Conservation (phyloP, 768 basidiomycete species). For the Hortiboletus campestris region DNA sequence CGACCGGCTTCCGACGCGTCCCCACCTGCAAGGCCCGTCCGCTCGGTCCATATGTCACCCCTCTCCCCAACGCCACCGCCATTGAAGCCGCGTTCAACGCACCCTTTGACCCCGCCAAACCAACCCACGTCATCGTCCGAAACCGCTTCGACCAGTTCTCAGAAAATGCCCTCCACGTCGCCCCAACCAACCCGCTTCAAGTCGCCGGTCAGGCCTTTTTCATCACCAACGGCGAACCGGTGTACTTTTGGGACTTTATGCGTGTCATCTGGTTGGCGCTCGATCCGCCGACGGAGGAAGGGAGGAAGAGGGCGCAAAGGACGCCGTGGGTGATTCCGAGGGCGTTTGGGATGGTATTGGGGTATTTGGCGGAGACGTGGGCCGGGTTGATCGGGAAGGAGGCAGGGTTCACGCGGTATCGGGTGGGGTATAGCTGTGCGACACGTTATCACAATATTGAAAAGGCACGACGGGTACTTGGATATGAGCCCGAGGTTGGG, state of each 20-base stretch:
- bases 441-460: constrained; percentile 92
- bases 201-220: constrained; percentile 95
- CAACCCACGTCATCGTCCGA: constrained; percentile 58
- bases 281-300: constrained; percentile 44
- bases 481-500: constrained; percentile 90
- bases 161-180: constrained; percentile 51
- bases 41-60: constrained; percentile 74
- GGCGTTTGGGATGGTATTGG: constrained; percentile 66
- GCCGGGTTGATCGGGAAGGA: constrained; percentile 73
- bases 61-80: constrained; percentile 53
- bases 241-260: constrained; percentile 94
- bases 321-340: constrained; percentile 52
- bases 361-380: constrained; percentile 70
- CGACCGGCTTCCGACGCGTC: constrained; percentile 61
- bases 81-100: constrained; percentile 57
- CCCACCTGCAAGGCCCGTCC: constrained; percentile 83
- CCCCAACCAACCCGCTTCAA: constrained; percentile 56
- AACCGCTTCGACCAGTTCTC: constrained; percentile 83
- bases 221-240: constrained; percentile 95
- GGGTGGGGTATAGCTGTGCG: constrained; percentile 77
- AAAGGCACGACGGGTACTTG: constrained; percentile 84
- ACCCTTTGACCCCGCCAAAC: constrained; percentile 35
- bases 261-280: constrained; percentile 76
- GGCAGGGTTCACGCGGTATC: constrained; percentile 81
- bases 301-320: constrained; percentile 43